Base-by-base conservation (phyloP, 495 filamentous ascomycete species). In the Aspergillus egyptiacus region DNA sequence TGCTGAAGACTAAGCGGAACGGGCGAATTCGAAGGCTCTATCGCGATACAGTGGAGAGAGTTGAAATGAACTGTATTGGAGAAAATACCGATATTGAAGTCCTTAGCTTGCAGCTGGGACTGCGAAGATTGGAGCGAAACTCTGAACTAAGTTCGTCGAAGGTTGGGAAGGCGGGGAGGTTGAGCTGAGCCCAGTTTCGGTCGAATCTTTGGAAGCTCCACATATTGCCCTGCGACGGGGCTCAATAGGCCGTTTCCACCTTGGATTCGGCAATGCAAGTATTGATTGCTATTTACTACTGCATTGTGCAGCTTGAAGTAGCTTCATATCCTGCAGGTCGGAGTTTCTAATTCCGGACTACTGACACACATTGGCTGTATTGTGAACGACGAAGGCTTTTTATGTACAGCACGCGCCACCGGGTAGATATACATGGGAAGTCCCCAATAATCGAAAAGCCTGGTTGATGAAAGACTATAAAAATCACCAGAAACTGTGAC, bases 401-500 rank as follows among this genome's bases (percentile, higher is more conserved):
- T 68, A 68, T 69, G 51, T 68, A 71, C 63, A 68, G 60, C 59
- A 59, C 55, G 54, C 53, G 59, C 61, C 57, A 55, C 33, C 46
- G 23, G 22, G 46, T 61, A 60, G 61, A 64, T 64, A 55, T 68
- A 67, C 62, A 68, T 63, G 60, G 62, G 56, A 58, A 40, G 53
- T 25, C 47, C 48, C 46, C 48, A 51, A 54, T 55, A 25, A 38
- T 48, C 46, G 46, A 19, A 37, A 39, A 51, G 50, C 31, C 49
- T 50, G 49, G 50, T 57, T 40, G 39, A 57, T 59, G 48, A 37
- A 33, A 55, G 37, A 58, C 52, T 51, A 61, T 57, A 41, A 41
- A 44, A 42, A 41, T 40, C 49, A 51, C 48, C 53, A 52, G 59
- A 58, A 57, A 53, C 56, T 55, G 51, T 50, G 48, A 51, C 48